Base-by-base conservation (phyloP, 768 basidiomycete species). In the Boletellus emodensis region DNA sequence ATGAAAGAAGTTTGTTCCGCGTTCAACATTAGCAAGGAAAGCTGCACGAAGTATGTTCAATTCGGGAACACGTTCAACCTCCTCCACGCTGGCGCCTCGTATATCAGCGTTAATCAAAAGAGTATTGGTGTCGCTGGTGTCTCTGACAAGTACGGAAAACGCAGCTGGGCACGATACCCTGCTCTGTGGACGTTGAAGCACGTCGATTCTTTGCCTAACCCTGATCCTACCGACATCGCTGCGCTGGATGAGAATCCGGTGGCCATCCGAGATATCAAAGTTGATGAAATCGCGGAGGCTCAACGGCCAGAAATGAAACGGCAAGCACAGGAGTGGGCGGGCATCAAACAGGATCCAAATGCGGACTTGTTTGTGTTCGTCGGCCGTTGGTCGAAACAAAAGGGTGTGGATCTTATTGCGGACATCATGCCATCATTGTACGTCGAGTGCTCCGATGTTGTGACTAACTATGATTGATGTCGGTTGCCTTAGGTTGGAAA, bases 1-100 rank as follows among this genome's bases (percentile, higher is more conserved):
- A 94, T 94, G 92, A 94, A 92, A 74, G 94, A 96, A 68, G 94
- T 96, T 41, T 96, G 94, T 67, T 94, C 94, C 3, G 94, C 94
- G 3, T 96, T 96, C 80, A 95, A 95, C 70, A 90, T 96, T 68
- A 88, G 88, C 75, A 95, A 95, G 71, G 93, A 94, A 63, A 79
- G 91, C 62, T 96, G 94, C 75, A 90, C 87, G 46, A 94, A 94
- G 78, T 96, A 96, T 63, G 91, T 96, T 39, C 94, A 96, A 70
- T 96, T 96, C 67, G 94, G 94, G 54, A 96, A 96, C 75, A 96
- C 94, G 10, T 96, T 96, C 76, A 96, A 96, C 68, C 72, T 96
- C 61, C 78, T 96, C 22, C 94, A 96, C 61, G 93, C 94, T 20
- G 94, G 84, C 5, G 94, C 94, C 1, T 90, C 88, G 22, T 96